These are phyloP conservation scores for Cyberlindnera petersonii DNA, from an alignment of 805 yeast species.

Conservation along the genomic window DNA sequence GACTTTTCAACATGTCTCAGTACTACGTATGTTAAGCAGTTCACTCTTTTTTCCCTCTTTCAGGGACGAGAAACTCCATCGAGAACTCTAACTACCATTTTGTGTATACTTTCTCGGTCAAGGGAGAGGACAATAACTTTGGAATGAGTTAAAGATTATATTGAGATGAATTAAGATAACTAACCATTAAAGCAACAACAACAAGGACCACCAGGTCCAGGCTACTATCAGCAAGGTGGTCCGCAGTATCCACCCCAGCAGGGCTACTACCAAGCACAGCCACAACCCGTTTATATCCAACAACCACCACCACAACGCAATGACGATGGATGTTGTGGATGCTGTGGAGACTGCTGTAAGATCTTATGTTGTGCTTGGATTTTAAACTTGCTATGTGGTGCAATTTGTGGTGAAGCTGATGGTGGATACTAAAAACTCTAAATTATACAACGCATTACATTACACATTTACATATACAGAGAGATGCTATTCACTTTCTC, in stretches of 20 bases:
- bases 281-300: slow-evolving; percentile 25
- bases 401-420: slow-evolving; percentile 11
- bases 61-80: too few species aligned
- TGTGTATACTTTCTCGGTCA: too few species aligned
- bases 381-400: slow-evolving; percentile 20
- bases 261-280: slow-evolving; percentile 30
- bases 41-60: neutral
- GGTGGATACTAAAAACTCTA: too few species aligned
- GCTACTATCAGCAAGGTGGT: slow-evolving; percentile 16
- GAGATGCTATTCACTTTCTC: too few species aligned
- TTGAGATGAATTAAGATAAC: neutral
- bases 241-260: slow-evolving; percentile 22
- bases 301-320: slow-evolving; percentile 22
- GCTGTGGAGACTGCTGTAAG: slow-evolving; percentile 26
- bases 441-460: too few species aligned
- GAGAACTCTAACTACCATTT: too few species aligned
- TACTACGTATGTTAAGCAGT: slow-evolving; percentile 11
- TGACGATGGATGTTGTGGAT: slow-evolving; percentile 8
- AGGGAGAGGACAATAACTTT: too few species aligned
- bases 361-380: slow-evolving; percentile 23
- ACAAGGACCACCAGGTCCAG: slow-evolving; percentile 17
- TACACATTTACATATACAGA: too few species aligned
- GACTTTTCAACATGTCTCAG: slow-evolving; percentile 7
- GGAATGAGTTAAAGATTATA: too few species aligned
- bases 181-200: slow-evolving; percentile 5